Evolutionary conservation across 1,284 basidiomycete genomes (phyloP).

Genomic region (Sanguinoderma infundibulare): DNA sequence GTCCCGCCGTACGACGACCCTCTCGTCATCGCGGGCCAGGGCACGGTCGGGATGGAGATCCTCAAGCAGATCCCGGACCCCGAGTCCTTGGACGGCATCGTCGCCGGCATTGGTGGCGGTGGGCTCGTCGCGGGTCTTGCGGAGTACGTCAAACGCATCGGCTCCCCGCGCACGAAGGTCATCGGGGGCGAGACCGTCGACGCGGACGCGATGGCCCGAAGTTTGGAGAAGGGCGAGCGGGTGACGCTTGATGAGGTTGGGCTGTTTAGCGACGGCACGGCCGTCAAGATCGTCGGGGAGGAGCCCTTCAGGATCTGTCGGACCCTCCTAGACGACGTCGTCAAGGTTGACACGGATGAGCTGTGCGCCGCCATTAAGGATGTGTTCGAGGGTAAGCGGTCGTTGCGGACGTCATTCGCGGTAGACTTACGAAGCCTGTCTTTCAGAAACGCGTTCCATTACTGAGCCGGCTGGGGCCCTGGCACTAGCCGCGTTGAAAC

Average conservation of each 20-base stretch:
- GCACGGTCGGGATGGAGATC: slow-evolving; percentile 95
- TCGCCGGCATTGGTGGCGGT: slow-evolving; percentile 92
- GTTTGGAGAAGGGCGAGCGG: slow-evolving; percentile 78
- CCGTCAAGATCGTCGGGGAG: slow-evolving; percentile 95
- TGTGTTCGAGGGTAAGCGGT: slow-evolving; percentile 88
- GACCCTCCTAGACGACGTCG: slow-evolving; percentile 83
- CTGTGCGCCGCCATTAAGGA: slow-evolving; percentile 99
- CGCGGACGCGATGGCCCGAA: slow-evolving; percentile 91
- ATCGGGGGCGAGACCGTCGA: slow-evolving; percentile 96
- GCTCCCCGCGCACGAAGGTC: slow-evolving; percentile 82
- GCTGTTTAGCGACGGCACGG: slow-evolving; percentile 98
- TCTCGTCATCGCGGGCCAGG: slow-evolving; percentile 96
- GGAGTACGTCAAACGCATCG: slow-evolving; percentile 94
- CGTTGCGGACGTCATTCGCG: not conserved
- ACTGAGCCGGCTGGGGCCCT: slow-evolving; percentile 98
- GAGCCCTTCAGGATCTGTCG: slow-evolving; percentile 95
- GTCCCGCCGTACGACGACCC: slow-evolving; percentile 99
- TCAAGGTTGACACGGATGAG: slow-evolving; percentile 93
- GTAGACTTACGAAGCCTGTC: slow-evolving; percentile 2
- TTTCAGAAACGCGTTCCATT: slow-evolving; percentile 87
- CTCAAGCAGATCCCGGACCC: slow-evolving; percentile 83
- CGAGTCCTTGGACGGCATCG: slow-evolving; percentile 84
- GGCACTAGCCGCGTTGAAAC: slow-evolving; percentile 91
- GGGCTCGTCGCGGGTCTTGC: slow-evolving; percentile 90
- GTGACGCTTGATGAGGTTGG: slow-evolving; percentile 91